Evolutionary conservation across 2,329 filamentous ascomycete genomes (phyloP), one percentile per base, ranked within the genome.

Genomic region (Fusarium sp.): DNA sequence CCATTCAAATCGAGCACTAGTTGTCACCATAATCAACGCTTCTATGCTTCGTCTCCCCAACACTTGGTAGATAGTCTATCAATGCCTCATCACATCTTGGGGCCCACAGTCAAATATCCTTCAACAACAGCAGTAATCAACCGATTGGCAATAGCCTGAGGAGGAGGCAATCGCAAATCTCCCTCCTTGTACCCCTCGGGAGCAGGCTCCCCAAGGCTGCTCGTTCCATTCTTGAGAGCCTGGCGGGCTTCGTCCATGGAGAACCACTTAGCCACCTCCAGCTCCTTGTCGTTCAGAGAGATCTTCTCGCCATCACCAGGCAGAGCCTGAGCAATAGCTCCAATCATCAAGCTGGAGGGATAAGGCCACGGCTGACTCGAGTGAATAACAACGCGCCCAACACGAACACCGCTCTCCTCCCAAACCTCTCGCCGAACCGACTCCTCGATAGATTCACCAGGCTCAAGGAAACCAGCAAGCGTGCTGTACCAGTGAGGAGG

Each of bases 221-320:
- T 92, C 2, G 90, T 75, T 1, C 93, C 93, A 14, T 89, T 85
- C 64, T 84, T 83, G 80, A 98, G 83, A 3, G 94, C 96, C 79
- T 92, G 89, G 78, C 90, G 86, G 6, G 98, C 90, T 83, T 98
- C 95, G 3, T 94, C 94, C 39, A 97, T 84, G 2, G 89, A 84
- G 78, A 96, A 96, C 96, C 96, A 99, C 81, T 90, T 92, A 7
- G 96, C 96, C 82, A 93, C 90, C 80, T 98, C 94, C 71, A 99
- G 83, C 85, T 99, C 96, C 0, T 94, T 94, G 81, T 99, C 96
- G 81, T 98, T 93, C 7, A 99, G 84, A 78, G 91, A 89, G 58
- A 99, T 95, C 38, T 83, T 88, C 87, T 99, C 96, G 33, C 94
- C 94, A 3, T 84, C 83, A 26, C 78, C 81, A 0, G 94, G 93